Conservation (phyloP, 2,329 filamentous ascomycete species). For the Nectriaceae sp. region DNA sequence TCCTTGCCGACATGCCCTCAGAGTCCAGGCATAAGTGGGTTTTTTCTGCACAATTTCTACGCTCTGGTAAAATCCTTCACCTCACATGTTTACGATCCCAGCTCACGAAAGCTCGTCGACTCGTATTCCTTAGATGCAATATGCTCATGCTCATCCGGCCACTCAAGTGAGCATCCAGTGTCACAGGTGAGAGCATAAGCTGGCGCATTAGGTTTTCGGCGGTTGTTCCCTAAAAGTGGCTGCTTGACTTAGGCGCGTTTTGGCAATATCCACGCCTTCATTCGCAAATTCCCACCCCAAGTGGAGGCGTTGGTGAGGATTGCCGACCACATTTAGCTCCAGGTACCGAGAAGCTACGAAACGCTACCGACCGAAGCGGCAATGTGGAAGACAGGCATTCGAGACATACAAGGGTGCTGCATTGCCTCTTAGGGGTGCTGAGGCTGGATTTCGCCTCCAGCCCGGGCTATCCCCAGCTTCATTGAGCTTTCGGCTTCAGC, state of each 20-base stretch:
- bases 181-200: no score
- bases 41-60: background rate
- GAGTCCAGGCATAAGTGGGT: no score
- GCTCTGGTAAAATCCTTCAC: background rate
- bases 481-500: background rate
- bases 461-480: background rate
- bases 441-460: background rate
- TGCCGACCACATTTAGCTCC: constrained; percentile 9
- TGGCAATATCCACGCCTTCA: constrained; percentile 17
- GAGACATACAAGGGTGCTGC: constrained; percentile 19
- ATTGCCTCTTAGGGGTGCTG: background rate
- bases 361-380: constrained; percentile 17
- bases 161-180: background rate
- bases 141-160: background rate
- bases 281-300: constrained; percentile 11
- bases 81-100: background rate
- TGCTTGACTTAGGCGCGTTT: constrained; percentile 1
- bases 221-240: background rate
- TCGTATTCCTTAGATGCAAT: background rate
- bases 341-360: constrained; percentile 19
- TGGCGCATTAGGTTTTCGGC: no score
- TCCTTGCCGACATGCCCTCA: no score
- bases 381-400: constrained; percentile 29
- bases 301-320: constrained; percentile 5
- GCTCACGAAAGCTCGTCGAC: background rate